phyloP scores from a whole-genome alignment of 2,329 filamentous ascomycete genomes.

The Ascochyta koolunga region DNA sequence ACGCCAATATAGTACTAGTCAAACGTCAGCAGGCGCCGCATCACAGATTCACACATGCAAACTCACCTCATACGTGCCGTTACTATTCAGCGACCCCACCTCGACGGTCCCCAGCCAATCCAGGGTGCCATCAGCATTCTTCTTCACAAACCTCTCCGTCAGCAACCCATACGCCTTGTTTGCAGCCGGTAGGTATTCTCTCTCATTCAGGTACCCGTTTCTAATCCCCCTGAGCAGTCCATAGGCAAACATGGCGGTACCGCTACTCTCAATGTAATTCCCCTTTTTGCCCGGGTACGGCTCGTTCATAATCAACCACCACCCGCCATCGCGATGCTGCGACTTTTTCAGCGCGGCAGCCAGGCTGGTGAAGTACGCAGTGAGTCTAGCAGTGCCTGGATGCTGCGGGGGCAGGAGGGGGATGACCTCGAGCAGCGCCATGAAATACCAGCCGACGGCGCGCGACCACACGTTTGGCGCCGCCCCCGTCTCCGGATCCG shows the following conservation, averaged over 20 bases:
- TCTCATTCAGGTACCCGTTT: conserved; percentile 21
- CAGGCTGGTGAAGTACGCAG: conserved; percentile 47
- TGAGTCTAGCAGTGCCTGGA: conserved; percentile 37
- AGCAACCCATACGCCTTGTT: conserved; percentile 51
- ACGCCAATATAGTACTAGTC: conserved; percentile 42
- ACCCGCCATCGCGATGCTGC: conserved; percentile 54
- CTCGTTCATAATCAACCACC: conserved; percentile 62
- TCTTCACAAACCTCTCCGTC: conserved; percentile 50
- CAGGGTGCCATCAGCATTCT: conserved; percentile 51
- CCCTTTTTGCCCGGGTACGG: conserved; percentile 50
- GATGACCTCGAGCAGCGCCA: conserved; percentile 51
- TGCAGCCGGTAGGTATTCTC: conserved; percentile 43
- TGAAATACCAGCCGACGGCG: conserved; percentile 35
- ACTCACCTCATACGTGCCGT: conserved; percentile 56
- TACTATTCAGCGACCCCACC: conserved; percentile 56
- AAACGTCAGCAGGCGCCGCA: neutral
- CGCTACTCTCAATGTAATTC: conserved; percentile 65
- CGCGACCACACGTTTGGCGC: conserved; percentile 32
- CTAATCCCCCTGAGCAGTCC: conserved; percentile 26
- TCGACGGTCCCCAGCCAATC: conserved; percentile 57
- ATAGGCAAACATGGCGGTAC: conserved; percentile 56
- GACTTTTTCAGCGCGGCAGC: conserved; percentile 47
- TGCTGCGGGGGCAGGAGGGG: conserved; percentile 48
- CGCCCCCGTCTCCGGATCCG: conserved; percentile 28
- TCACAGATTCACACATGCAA: neutral